These are phyloP conservation scores for Naegleria gruberi DNA, from an alignment of 208 protist species.

Conservation along the genomic window DNA sequence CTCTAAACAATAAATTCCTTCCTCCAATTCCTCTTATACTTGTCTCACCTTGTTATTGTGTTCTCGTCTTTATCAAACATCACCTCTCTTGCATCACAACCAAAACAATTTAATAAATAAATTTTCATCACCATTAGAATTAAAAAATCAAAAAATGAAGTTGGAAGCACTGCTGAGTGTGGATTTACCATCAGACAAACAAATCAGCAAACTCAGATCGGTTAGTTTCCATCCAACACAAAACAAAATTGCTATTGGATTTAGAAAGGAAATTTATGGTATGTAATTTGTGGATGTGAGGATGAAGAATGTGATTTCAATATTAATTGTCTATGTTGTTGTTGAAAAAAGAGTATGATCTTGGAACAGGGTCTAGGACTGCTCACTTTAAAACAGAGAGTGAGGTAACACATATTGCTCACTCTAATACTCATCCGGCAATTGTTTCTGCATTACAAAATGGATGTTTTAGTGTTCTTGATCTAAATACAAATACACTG, in stretches of 20 bases:
- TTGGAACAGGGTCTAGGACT: not conserved
- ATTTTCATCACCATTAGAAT: too few species aligned
- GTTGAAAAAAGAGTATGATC: not conserved
- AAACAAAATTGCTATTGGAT: not conserved
- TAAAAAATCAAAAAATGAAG: not conserved
- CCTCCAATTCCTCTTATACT: not conserved
- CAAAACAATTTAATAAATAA: too few species aligned
- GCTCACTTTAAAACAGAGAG: not conserved
- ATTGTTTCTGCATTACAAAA: not conserved
- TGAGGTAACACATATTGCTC: constrained; percentile 13
- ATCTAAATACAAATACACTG: not conserved
- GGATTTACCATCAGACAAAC: not conserved
- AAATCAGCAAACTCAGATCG: not conserved
- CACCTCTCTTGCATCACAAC: too few species aligned
- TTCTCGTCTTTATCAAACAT: not conserved
- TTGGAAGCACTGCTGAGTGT: not conserved
- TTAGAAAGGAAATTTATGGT: constrained; percentile 3
- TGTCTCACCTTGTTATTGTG: too few species aligned
- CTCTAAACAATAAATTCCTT: not conserved
- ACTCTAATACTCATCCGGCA: not conserved
- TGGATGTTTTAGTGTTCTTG: not conserved
- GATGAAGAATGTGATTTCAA: too few species aligned
- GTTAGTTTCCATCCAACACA: constrained; percentile 10
- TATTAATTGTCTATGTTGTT: too few species aligned
- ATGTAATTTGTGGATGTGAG: not conserved